Evolutionary conservation across 2,329 filamentous ascomycete genomes (phyloP), one percentile per base, ranked within the genome.

Genomic region (Aspergillus tubingensis): DNA sequence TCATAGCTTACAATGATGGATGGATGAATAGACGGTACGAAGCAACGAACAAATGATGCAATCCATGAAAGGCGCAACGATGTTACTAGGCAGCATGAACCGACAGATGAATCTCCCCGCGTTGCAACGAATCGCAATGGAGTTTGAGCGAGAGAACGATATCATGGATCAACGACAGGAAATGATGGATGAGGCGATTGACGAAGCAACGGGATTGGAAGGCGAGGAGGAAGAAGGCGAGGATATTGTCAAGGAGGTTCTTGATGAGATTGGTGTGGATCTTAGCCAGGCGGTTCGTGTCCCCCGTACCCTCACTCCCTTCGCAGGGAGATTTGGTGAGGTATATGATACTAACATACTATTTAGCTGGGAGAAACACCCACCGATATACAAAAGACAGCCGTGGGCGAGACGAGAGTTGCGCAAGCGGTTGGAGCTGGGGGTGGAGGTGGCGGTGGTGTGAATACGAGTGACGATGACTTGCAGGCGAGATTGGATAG

Each of bases 41-140:
- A 97, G 93, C 67, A 99, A 99, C 77, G 95, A 99, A 77, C 94
- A 98, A 79, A 99, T 99, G 95, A 97, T 97, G 93, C 92, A 96
- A 78, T 95, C 93, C 8, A 98, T 99, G 95, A 99, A 97, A 79
- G 95, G 95, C 36, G 95, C 95, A 4, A 98, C 95, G 1, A 88
- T 89, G 78, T 88, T 96, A 2, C 82, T 99, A 7, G 92, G 93
- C 57, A 96, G 91, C 80, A 99, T 99, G 95, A 99, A 99, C 78
- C 86, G 91, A 66, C 91, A 91, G 65, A 98, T 98, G 93, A 98
- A 99, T 74, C 86, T 99, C 2, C 95, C 95, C 0, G 92, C 92
- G 17, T 82, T 99, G 36, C 94, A 98, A 76, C 88, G 94, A 60
- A 99, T 99, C 74, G 94, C 95, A 19, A 96, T 97, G 93, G 95